A percentile compares a stretch with the other conserved stretches of the same genome.
phyloP scores from a whole-genome alignment of 1,139 yeast species.

The Arxiozyma slooffiae region DNA sequence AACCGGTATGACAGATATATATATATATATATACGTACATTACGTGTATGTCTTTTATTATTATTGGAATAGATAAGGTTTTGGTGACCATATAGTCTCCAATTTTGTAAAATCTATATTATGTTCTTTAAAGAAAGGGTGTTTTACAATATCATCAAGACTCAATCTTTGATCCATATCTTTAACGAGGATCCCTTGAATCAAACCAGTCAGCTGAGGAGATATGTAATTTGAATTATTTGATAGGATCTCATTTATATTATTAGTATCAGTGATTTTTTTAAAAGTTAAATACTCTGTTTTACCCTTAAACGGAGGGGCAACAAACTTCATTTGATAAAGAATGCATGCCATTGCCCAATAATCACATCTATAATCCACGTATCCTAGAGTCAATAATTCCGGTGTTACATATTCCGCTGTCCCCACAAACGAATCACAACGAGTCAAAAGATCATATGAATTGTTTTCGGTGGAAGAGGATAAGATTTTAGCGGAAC shows the following conservation, averaged over 20 bases:
- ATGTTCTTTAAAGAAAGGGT: conserved; percentile 60
- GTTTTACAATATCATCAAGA: conserved; percentile 64
- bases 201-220: conserved; percentile 54
- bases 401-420: conserved; percentile 79
- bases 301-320: conserved; percentile 70
- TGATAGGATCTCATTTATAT: background rate
- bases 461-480: conserved; percentile 14
- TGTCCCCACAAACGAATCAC: conserved; percentile 84
- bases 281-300: conserved; percentile 69
- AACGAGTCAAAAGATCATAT: conserved; percentile 52
- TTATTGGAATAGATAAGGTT: conserved; percentile 53
- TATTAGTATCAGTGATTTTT: conserved; percentile 69
- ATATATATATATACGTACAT: conserved; percentile 31
- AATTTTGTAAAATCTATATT: conserved; percentile 54
- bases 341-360: conserved; percentile 80
- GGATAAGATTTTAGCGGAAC: conserved; percentile 62
- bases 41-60: too few relatives aligned
- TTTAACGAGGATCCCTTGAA: conserved; percentile 54
- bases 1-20: conserved; percentile 9
- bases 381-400: conserved; percentile 52
- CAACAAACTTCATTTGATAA: conserved; percentile 65
- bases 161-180: conserved; percentile 64
- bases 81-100: conserved; percentile 69
- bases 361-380: conserved; percentile 65
- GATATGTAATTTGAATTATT: background rate